These are phyloP conservation scores for Leishmania tropica DNA, from an alignment of 208 protist genomes.

Conservation along the genomic window DNA sequence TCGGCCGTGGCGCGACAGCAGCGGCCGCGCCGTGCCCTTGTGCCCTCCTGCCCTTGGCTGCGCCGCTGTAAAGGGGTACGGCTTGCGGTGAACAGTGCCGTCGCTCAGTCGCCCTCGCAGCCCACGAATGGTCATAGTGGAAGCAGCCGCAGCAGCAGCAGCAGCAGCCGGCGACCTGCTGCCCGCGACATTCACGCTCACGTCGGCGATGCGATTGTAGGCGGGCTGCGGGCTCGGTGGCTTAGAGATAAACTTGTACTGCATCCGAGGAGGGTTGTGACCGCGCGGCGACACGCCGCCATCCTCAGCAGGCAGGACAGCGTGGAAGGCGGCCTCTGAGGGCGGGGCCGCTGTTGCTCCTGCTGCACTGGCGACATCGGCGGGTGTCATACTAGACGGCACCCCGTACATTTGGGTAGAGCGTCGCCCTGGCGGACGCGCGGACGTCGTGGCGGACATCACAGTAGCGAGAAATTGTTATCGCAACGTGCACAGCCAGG, in stretches of 20 bases:
- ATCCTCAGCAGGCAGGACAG: not conserved
- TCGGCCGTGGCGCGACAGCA: not conserved
- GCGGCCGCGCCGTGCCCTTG: not conserved
- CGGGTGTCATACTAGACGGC: not conserved
- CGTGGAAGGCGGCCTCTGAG: not conserved
- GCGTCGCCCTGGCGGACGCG: constrained; percentile 13
- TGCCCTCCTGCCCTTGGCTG: not conserved
- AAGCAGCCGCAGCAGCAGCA: not conserved
- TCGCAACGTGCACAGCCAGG: not conserved
- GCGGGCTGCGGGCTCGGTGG: not conserved
- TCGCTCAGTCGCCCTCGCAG: constrained; percentile 44
- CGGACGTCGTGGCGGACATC: not conserved
- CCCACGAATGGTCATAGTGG: constrained; percentile 7
- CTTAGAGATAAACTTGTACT: not conserved
- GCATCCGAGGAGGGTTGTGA: not conserved
- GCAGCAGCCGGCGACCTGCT: not conserved
- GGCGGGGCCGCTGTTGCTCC: not conserved
- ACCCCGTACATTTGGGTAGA: constrained; percentile 10
- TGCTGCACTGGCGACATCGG: not conserved
- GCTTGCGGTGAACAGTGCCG: constrained; percentile 38
- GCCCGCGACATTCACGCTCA: not conserved
- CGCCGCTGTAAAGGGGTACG: not conserved
- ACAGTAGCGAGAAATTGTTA: not conserved
- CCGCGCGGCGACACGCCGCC: not conserved
- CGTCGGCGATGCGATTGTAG: not conserved